Base-by-base conservation (phyloP, 306 rosid genomes). In the Begonia masoniana region DNA sequence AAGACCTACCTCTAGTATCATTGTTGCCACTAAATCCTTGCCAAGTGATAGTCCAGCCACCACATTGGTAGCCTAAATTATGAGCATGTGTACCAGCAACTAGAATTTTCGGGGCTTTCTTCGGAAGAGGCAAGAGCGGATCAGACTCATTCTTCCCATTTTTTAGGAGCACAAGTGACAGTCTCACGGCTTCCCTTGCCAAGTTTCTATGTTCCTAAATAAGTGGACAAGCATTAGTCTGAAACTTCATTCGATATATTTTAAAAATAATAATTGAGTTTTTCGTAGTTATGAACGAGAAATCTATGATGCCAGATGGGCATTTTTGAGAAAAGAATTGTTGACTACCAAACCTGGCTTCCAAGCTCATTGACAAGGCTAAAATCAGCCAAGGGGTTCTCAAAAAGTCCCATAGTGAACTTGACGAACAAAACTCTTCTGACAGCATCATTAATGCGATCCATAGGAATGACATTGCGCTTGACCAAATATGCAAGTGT, bases 21-120 rank as follows among this genome's bases (percentile, higher is more conserved):
- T 43, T 76, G 66, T 91, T 86, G 61, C 92, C 96, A 48, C 54
- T 76, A 71, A 91, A 91, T 58, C 97, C 97, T 77, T 78, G 92
- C 97, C 97, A 91, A 60, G 74, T 50, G 49, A 85, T 91, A 69
- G 97, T 91, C 97, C 97, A 91, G 35, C 97, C 97, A 52, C 97
- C 97, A 43, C 97, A 91, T 64, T 91, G 97, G 66, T 83, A 91
- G 21, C 97, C 96, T 72, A 91, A 84, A 77, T 91, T 91, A 77
- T 91, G 82, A 10, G 92, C 96, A 70, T 91, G 97, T 60, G 75
- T 69, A 42, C 97, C 97, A 26, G 94, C 78, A 49, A 86, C 88
- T 15, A 91, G 73, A 69, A 91, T 35, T 76, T 81, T 91, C 17
- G 70, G 46, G 46, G 59, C 82, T 65, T 77, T 71, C 78, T 83